phyloP scores from a whole-genome alignment of 1,139 yeast species.

The Candida sp. region DNA sequence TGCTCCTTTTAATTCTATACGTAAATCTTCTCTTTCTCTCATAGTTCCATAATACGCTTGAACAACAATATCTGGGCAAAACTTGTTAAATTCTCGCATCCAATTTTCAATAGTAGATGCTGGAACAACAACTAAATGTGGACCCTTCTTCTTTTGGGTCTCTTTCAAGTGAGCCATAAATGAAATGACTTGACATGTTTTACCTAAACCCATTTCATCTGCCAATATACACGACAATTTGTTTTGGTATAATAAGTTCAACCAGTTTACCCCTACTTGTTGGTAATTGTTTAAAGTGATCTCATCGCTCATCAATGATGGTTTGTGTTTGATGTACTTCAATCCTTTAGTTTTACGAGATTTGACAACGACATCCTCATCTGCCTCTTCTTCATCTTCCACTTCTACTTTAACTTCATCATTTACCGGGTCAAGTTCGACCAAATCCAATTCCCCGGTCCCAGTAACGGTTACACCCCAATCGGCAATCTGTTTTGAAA shows the following conservation, averaged over 20 bases:
- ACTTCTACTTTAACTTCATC: slow-evolving; percentile 27
- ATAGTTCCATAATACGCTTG: slow-evolving; percentile 94
- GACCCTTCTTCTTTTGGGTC: slow-evolving; percentile 88
- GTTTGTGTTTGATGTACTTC: slow-evolving; percentile 67
- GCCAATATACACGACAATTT: slow-evolving; percentile 89
- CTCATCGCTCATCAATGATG: slow-evolving; percentile 58
- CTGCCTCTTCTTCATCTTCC: slow-evolving; percentile 35
- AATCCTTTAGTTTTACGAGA: slow-evolving; percentile 20
- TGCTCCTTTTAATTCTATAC: slow-evolving; percentile 62
- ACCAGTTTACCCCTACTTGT: slow-evolving; percentile 95
- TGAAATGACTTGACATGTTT: slow-evolving; percentile 95
- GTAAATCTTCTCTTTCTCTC: slow-evolving; percentile 77
- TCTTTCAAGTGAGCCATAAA: slow-evolving; percentile 83
- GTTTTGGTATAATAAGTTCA: slow-evolving; percentile 71
- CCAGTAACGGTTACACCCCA: slow-evolving; percentile 87
- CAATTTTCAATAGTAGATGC: slow-evolving; percentile 96
- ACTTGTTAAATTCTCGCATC: slow-evolving; percentile 90
- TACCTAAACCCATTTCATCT: slow-evolving; percentile 98
- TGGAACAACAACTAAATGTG: slow-evolving; percentile 92
- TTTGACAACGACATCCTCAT: slow-evolving; percentile 27
- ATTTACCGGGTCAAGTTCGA: slow-evolving; percentile 35
- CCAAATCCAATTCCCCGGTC: slow-evolving; percentile 57
- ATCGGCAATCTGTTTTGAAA: slow-evolving; percentile 66
- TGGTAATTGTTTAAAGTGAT: slow-evolving; percentile 82
- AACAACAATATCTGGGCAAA: slow-evolving; percentile 76